Evolutionary conservation across 2,329 filamentous ascomycete genomes (phyloP), one percentile per base, ranked within the genome.

Genomic region (Claviceps citrina): DNA sequence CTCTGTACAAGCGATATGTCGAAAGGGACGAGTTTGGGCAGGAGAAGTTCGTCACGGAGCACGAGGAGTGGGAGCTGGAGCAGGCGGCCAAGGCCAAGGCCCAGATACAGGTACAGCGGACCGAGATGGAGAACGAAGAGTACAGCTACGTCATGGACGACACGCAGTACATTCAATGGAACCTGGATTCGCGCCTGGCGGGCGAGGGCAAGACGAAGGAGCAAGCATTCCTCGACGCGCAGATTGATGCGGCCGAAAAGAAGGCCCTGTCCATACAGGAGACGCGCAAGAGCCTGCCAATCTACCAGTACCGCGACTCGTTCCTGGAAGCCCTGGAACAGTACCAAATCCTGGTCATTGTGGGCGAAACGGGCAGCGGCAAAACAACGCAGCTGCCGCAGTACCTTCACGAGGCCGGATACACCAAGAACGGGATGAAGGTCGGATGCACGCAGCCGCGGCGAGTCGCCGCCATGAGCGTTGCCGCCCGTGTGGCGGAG

Each of bases 301-400:
- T 96, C 33, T 96, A 89, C 58, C 71, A 79, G 33, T 96, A 89
- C 51, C 73, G 86, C 19, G 81, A 94, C 31, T 70, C 89, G 47
- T 82, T 98, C 41, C 68, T 98, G 18, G 73, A 78, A n/a, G 91
- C 91, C 0, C 67, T 96, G n/a, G 73, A 78, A 26, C 68, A 93
- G 39, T 80, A 87, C 49, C 91, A 95, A 53, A 76, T 93, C 12
- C 62, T 98, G 9, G 85, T 98, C 43, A 80, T 98, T 40, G 86
- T 95, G 2, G 91, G 85, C 54, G 87, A 96, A 59, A 98, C 91
- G 0, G 91, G 91, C 39, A 86, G 79, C 49, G 91, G 91, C 50
- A 98, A 98, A 62, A 94, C 89, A 0, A 98, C 91, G 0, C 91
- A 98, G 56, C 65, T 96, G 13, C 85, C 89, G 0, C 91, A 96